Evolutionary conservation across 495 filamentous ascomycete species (phyloP).

Genomic region (Endocarpon pusillum): DNA sequence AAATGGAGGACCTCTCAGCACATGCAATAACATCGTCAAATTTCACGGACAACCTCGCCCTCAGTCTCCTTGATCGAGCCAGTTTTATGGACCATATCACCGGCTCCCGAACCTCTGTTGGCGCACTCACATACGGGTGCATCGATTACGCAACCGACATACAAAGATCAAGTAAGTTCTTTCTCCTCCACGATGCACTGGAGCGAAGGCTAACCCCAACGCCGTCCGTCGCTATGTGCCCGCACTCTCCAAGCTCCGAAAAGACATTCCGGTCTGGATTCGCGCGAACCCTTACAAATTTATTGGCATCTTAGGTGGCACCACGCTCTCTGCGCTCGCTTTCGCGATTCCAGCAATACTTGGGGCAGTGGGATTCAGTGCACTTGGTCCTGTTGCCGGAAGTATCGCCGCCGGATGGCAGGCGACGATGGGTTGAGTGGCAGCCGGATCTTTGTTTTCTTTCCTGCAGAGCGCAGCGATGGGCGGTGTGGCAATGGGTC

Average conservation of each 20-base stretch:
- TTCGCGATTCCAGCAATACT: constrained; percentile 2
- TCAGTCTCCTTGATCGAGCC: no score
- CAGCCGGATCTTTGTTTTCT: constrained; percentile 12
- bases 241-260: not conserved
- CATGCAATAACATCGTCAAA: no score
- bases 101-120: no score
- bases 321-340: not conserved
- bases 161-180: constrained; percentile 1
- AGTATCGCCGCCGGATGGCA: constrained; percentile 8
- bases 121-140: constrained; percentile 3
- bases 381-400: constrained; percentile 5
- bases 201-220: constrained; percentile 1
- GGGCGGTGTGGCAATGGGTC: constrained; percentile 13
- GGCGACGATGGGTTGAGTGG: constrained; percentile 6
- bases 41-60: no score
- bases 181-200: not conserved
- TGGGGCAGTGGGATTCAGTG: constrained; percentile 4
- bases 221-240: constrained; percentile 1
- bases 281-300: constrained; percentile 2
- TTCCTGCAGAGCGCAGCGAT: constrained; percentile 15
- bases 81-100: no score
- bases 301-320: constrained; percentile 1
- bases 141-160: constrained; percentile 1
- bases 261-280: constrained; percentile 2
- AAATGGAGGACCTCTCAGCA: no score